These are phyloP conservation scores for Alternaria postmessia DNA, from an alignment of 2,329 filamentous ascomycete genomes.

Conservation along the genomic window DNA sequence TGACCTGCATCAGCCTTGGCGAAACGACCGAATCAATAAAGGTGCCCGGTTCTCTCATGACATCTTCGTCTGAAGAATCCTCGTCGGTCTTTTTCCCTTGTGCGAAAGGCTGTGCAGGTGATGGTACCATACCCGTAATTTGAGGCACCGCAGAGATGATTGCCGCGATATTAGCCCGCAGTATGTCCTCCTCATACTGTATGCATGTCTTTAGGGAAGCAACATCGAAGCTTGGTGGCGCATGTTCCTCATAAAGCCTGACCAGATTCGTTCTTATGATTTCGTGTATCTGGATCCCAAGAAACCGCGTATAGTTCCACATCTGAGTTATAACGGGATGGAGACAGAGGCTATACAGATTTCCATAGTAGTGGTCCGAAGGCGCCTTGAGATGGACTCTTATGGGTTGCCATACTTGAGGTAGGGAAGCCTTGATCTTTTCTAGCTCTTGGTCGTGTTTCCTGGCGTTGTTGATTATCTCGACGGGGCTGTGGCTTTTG, in stretches of 20 bases:
- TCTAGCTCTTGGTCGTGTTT: conserved; percentile 35
- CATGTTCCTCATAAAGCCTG: conserved; percentile 16
- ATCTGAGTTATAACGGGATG: conserved; percentile 43
- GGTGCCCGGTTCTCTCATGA: conserved; percentile 22
- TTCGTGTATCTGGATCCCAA: conserved; percentile 34
- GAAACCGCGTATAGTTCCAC: conserved; percentile 41
- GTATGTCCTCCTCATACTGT: conserved; percentile 21
- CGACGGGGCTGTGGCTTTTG: conserved; percentile 23
- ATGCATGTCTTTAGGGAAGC: conserved; percentile 10
- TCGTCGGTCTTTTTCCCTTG: neutral
- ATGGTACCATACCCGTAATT: conserved; percentile 39
- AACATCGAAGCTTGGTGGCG: conserved; percentile 25
- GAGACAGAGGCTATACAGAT: conserved; percentile 40
- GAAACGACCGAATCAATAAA: conserved; percentile 29
- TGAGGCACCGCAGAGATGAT: conserved; percentile 41
- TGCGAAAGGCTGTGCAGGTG: conserved; percentile 20
- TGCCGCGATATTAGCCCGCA: conserved; percentile 18
- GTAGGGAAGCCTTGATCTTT: conserved; percentile 28
- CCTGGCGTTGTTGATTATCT: conserved; percentile 22
- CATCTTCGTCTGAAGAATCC: neutral
- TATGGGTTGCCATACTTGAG: conserved; percentile 36
- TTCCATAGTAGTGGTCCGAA: conserved; percentile 26
- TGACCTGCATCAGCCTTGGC: conserved; percentile 37
- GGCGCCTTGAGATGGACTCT: conserved; percentile 24
- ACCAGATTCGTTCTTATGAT: conserved; percentile 31